Evolutionary conservation across 805 yeast species (phyloP).

Genomic region (Metschnikowia sp.): DNA sequence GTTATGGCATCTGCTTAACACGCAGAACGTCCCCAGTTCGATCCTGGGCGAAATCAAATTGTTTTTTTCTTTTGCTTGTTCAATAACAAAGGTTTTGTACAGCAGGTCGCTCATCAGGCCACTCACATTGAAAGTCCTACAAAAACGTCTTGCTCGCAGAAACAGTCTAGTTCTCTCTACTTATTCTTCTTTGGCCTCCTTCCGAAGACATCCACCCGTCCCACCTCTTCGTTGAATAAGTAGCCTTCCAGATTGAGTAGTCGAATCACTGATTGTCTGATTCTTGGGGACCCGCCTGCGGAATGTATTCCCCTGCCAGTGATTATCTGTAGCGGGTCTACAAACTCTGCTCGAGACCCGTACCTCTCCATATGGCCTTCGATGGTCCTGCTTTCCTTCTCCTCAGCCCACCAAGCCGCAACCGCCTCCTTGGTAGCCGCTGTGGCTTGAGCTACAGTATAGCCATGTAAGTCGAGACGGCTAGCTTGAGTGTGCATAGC

Average conservation of each 20-base stretch:
- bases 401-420: conserved; percentile 62
- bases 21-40: conserved; percentile 28
- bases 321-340: conserved; percentile 45
- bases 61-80: neutral
- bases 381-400: conserved; percentile 38
- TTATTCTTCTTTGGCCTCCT: conserved; percentile 16
- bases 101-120: no score
- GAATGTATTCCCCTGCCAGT: conserved; percentile 77
- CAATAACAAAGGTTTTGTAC: no score
- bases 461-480: conserved; percentile 56
- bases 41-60: conserved; percentile 24
- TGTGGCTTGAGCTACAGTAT: conserved; percentile 47
- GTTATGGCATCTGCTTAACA: conserved; percentile 26
- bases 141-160: no score
- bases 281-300: conserved; percentile 49
- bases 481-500: neutral
- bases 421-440: conserved; percentile 34
- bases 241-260: conserved; percentile 37
- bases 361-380: conserved; percentile 35
- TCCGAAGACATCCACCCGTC: conserved; percentile 45
- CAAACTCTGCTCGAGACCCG: conserved; percentile 36
- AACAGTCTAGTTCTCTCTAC: neutral
- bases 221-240: conserved; percentile 44
- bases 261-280: conserved; percentile 42
- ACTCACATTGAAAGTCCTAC: no score